Evolutionary conservation across 805 yeast genomes (phyloP).

Genomic region (Candida orba): DNA sequence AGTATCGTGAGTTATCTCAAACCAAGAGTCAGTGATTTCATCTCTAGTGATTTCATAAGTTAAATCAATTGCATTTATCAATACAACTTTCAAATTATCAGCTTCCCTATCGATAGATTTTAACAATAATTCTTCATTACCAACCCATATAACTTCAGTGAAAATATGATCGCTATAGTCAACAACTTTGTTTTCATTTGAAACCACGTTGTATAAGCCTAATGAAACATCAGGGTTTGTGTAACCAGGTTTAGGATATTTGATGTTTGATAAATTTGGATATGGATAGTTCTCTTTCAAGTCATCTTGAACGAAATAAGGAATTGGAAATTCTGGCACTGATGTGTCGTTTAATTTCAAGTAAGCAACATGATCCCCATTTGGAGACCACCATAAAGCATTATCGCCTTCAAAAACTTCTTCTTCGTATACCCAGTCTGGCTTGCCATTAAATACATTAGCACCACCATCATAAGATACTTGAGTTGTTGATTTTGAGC

Average conservation of each 20-base stretch:
- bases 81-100: constrained; percentile 51
- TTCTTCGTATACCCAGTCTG: constrained; percentile 94
- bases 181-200: constrained; percentile 30
- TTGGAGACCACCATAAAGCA: constrained; percentile 86
- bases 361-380: constrained; percentile 56
- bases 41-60: constrained; percentile 38
- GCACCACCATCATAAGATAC: constrained; percentile 68
- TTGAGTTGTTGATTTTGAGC: constrained; percentile 21
- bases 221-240: constrained; percentile 63
- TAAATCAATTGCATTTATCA: constrained; percentile 38
- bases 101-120: constrained; percentile 61
- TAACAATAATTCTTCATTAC: constrained; percentile 42
- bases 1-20: constrained; percentile 66
- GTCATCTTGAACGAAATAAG: constrained; percentile 58
- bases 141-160: constrained; percentile 70
- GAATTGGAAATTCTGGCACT: constrained; percentile 68
- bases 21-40: constrained; percentile 55
- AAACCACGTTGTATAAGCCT: constrained; percentile 34
- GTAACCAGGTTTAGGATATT: constrained; percentile 82
- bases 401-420: constrained; percentile 68
- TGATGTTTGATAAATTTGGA: constrained; percentile 53
- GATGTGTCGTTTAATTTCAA: constrained; percentile 64
- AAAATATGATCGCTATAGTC: constrained; percentile 39
- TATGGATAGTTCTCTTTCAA: constrained; percentile 36
- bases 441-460: constrained; percentile 74